Conservation (phyloP, 176 grass and related monocot species). For the Triticum dicoccoides region DNA sequence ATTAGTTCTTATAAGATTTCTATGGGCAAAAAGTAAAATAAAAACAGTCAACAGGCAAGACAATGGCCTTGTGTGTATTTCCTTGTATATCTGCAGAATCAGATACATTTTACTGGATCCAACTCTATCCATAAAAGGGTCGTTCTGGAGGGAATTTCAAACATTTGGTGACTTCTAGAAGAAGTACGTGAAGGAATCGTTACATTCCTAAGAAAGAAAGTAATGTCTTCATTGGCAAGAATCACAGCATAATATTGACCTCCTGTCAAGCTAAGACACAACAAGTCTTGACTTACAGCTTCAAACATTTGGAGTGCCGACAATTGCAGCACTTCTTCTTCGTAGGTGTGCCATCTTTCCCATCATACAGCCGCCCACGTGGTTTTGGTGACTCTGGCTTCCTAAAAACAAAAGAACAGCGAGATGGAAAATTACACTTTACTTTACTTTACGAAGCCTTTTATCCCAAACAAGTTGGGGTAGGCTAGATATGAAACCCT, state of each 20-base stretch:
- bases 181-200: neutral
- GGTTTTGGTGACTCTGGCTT: constrained; percentile 79
- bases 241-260: neutral
- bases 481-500: too few relatives aligned
- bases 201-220: constrained; percentile 13
- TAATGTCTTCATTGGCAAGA: neutral
- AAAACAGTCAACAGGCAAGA: neutral
- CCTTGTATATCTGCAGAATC: neutral
- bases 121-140: neutral
- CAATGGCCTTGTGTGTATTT: neutral
- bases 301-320: constrained; percentile 89
- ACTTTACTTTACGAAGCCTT: too few relatives aligned
- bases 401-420: constrained; percentile 47
- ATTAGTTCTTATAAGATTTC: neutral
- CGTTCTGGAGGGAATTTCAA: neutral
- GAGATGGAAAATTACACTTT: neutral
- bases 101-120: neutral
- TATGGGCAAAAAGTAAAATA: neutral
- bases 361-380: constrained; percentile 45
- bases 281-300: constrained; percentile 66
- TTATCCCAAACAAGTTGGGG: too few relatives aligned
- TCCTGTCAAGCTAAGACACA: constrained; percentile 2
- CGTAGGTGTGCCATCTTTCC: constrained; percentile 74
- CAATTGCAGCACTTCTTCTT: constrained; percentile 98
- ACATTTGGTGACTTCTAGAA: constrained; percentile 16